Base-by-base conservation (phyloP, 164 flowering plant genomes). In the Stephania cephalantha region DNA sequence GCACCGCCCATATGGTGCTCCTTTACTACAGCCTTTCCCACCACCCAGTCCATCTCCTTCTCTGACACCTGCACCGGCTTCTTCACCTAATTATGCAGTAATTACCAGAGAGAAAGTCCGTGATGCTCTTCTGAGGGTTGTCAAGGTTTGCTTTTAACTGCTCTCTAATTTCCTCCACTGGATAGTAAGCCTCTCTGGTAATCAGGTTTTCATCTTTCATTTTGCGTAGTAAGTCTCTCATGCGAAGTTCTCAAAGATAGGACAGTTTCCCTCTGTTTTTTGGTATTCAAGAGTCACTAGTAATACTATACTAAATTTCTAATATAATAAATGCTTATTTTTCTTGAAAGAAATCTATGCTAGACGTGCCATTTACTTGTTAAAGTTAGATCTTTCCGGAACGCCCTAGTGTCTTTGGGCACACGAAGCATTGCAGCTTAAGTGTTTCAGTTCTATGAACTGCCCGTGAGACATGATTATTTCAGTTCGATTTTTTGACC, bases 31-130 rank as follows among this genome's bases (percentile, higher is more conserved):
- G 45, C 72, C 77, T 17, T 75, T 75, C 58, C 72, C 77, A 69
- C 77, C 72, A 44, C 77, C 77, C 67, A 75, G 7, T 58, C 77
- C 77, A 75, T 18, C 77, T 52, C 77, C 77, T 35, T 75, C 72
- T 68, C 72, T 69, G 53, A 69, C 77, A 42, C 77, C 77, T 46
- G 63, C 35, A 46, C 69, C 35, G 30, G 35, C 65, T 17, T 61
- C 71, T 12, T 1, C 66, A 42, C 45, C 67, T n/a, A 70, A 75
- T 44, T 70, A 61, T 69, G 77, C 50, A 50, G 52, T 25, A 18
- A 42, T 75, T 55, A 75, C 31, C 44, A 75, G 71, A 75, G 77
- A 75, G 66, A 75, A 58, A 75, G 77, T 75, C 13, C 77, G 77
- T 53, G 68, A 75, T 11, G 68, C 72, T 35, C 77, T 75, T 15